These are phyloP conservation scores for Elaeis oleifera DNA, from an alignment of 202 grass and related monocot species.

Conservation along the genomic window DNA sequence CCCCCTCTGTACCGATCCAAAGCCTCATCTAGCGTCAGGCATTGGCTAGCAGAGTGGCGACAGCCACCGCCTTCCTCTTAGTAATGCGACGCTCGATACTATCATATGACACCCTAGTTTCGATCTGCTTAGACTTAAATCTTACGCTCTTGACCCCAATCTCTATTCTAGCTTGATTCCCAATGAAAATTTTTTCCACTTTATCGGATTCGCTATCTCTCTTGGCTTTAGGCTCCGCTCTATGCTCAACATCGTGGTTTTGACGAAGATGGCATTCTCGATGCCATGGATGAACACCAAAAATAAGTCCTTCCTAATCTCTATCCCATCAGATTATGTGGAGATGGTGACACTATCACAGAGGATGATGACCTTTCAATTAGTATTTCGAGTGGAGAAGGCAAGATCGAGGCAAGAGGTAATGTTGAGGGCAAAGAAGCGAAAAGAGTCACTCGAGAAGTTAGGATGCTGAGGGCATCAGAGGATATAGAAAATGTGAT, in stretches of 20 bases:
- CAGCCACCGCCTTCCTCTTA: constrained; percentile 19
- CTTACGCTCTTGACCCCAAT: constrained; percentile 59
- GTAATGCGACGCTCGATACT: constrained; percentile 22
- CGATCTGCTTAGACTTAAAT: constrained; percentile 65
- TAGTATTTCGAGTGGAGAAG: constrained; percentile 67
- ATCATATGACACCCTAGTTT: constrained; percentile 40
- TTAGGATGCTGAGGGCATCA: constrained; percentile 58
- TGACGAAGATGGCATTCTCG: constrained; percentile 59
- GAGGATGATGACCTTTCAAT: constrained; percentile 60
- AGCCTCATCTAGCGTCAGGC: too few relatives aligned
- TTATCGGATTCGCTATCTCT: constrained; percentile 41
- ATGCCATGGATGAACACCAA: constrained; percentile 50
- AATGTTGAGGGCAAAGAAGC: constrained; percentile 51
- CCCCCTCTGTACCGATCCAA: too few relatives aligned
- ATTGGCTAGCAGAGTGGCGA: constrained; percentile 17
- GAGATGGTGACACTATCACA: constrained; percentile 58
- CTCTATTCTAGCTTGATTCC: constrained; percentile 59
- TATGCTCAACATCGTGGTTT: constrained; percentile 27
- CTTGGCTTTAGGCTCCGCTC: constrained; percentile 46
- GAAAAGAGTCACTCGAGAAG: constrained; percentile 62
- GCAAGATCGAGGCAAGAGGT: constrained; percentile 67
- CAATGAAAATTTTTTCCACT: constrained; percentile 41
- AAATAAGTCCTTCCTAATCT: constrained; percentile 50
- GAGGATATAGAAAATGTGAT: constrained; percentile 55
- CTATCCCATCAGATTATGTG: constrained; percentile 37